Evolutionary conservation across 306 rosid species (phyloP).

Genomic region (Lotus japonicus): DNA sequence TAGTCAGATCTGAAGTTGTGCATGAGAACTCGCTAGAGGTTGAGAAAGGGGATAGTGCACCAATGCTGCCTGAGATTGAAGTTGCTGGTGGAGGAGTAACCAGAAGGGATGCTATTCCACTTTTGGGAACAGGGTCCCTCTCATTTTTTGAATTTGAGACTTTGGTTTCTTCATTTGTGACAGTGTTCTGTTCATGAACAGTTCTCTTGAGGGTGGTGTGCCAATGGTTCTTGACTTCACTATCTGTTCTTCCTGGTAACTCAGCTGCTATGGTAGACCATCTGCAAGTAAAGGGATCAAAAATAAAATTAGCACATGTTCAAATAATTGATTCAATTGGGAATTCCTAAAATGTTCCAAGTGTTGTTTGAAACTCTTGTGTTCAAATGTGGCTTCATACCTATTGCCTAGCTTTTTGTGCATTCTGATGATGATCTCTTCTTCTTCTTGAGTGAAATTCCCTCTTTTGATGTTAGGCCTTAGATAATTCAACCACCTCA

Average conservation of each 20-base stretch:
- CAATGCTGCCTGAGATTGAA: conserved; percentile 6
- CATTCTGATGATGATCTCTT: conserved; percentile 17
- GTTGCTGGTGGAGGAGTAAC: neutral
- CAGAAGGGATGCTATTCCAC: neutral
- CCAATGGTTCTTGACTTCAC: conserved; percentile 41
- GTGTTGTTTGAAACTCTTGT: no score
- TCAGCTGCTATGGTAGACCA: conserved; percentile 37
- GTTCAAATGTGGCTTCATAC: no score
- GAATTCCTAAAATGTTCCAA: no score
- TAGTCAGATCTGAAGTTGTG: neutral
- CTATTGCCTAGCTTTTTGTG: conserved; percentile 28
- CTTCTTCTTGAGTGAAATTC: conserved; percentile 24
- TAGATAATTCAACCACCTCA: conserved; percentile 42
- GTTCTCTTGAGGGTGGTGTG: conserved; percentile 29
- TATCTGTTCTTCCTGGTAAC: conserved; percentile 36
- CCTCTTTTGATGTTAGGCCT: conserved; percentile 40
- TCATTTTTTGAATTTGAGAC: neutral
- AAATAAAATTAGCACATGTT: neutral
- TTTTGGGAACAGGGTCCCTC: neutral
- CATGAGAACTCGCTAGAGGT: conserved; percentile 12
- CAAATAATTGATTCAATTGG: no score
- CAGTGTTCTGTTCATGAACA: neutral
- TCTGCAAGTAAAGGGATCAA: neutral
- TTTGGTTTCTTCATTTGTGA: neutral
- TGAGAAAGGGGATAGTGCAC: neutral